These are phyloP conservation scores for Trifolium subterraneum DNA, from an alignment of 306 rosid genomes.

Conservation along the genomic window DNA sequence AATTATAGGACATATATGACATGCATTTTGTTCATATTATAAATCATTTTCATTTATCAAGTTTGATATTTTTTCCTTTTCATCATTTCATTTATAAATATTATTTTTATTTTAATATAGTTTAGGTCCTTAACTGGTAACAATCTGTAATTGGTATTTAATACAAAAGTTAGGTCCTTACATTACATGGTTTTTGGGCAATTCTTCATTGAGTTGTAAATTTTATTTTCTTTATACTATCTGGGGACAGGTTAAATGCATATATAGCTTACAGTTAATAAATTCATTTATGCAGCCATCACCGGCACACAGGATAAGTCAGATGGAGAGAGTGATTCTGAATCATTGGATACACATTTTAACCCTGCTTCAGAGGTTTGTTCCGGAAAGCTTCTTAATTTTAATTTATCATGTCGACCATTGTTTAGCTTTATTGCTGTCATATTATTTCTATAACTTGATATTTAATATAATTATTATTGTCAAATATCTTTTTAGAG, in stretches of 20 bases:
- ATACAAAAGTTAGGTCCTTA: conserved; percentile 29
- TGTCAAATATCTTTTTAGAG: neutral
- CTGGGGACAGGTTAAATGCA: conserved; percentile 34
- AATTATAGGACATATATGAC: neutral
- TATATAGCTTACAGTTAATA: conserved; percentile 27
- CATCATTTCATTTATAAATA: conserved; percentile 9
- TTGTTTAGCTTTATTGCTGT: neutral
- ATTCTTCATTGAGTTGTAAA: conserved; percentile 25
- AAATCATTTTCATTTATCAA: conserved; percentile 11
- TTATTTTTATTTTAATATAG: conserved; percentile 20
- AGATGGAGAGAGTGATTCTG: conserved; percentile 58
- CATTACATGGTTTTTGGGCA: conserved; percentile 5
- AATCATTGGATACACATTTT: conserved; percentile 52
- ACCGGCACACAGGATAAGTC: conserved; percentile 55
- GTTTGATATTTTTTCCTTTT: neutral
- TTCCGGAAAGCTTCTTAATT: conserved; percentile 22
- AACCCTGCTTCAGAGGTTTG: conserved; percentile 72
- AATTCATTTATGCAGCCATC: conserved; percentile 51
- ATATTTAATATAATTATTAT: neutral
- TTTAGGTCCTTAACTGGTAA: neutral
- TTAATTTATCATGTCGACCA: neutral
- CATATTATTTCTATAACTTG: conserved; percentile 1
- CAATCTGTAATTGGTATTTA: neutral
- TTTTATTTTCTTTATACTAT: conserved; percentile 17
- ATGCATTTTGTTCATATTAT: conserved; percentile 23